Evolutionary conservation across 768 basidiomycete genomes (phyloP).

Genomic region (Strobilomyces dryophilus): DNA sequence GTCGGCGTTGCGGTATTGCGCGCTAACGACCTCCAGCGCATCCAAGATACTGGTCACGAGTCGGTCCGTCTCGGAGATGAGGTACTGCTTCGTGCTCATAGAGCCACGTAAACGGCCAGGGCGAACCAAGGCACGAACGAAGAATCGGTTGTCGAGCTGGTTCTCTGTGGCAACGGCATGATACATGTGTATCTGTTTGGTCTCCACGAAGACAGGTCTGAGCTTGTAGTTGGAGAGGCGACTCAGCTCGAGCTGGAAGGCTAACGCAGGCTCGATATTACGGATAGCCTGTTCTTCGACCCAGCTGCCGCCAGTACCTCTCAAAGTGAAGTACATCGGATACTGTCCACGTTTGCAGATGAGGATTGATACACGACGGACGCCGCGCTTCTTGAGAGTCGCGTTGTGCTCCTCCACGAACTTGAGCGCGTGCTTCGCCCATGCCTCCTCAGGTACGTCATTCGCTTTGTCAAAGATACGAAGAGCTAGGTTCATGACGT

Average conservation of each 20-base stretch:
- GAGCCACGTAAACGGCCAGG: conserved; percentile 89
- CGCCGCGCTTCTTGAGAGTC: conserved; percentile 67
- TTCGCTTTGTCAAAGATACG: conserved; percentile 82
- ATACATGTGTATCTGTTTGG: conserved; percentile 97
- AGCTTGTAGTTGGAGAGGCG: conserved; percentile 96
- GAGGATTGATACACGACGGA: conserved; percentile 88
- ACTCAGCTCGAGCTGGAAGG: conserved; percentile 95
- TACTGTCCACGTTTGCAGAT: conserved; percentile 91
- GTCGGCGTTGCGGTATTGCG: conserved; percentile 87
- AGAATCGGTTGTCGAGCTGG: conserved; percentile 97
- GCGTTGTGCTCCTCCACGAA: conserved; percentile 67
- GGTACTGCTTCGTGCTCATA: conserved; percentile 96
- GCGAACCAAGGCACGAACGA: conserved; percentile 92
- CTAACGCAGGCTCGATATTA: conserved; percentile 96
- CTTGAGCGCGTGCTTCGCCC: conserved; percentile 66
- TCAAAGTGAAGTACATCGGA: conserved; percentile 91
- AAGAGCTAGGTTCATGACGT: conserved; percentile 91
- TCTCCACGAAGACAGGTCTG: conserved; percentile 93
- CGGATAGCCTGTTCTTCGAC: conserved; percentile 94
- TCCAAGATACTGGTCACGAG: conserved; percentile 92
- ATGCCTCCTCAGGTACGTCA: conserved; percentile 71
- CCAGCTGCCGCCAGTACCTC: conserved; percentile 72
- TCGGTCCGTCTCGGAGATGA: conserved; percentile 97
- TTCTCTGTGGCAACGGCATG: conserved; percentile 94
- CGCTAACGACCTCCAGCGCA: conserved; percentile 89